Evolutionary conservation across 768 basidiomycete genomes (phyloP).

Genomic region (Pulveroboletus sp.): DNA sequence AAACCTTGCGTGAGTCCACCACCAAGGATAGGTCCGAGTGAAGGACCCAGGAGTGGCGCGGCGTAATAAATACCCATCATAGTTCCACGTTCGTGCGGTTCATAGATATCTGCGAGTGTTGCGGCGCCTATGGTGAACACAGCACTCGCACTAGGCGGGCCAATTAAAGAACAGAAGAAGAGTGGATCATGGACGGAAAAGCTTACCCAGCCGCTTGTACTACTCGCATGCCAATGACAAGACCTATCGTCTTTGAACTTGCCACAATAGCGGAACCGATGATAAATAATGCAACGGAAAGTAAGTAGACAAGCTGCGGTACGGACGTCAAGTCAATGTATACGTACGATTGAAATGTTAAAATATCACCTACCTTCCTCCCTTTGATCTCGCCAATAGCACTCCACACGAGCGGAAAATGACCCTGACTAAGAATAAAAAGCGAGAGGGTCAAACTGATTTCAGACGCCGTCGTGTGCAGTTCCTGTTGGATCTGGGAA

Average conservation of each 20-base stretch:
- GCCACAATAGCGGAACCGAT: conserved; percentile 60
- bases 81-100: conserved; percentile 68
- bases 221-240: conserved; percentile 65
- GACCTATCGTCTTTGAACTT: conserved; percentile 49
- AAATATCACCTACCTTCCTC: conserved; percentile 48
- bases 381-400: conserved; percentile 56
- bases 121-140: conserved; percentile 67
- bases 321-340: background rate
- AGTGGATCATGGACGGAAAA: background rate
- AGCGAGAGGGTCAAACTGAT: conserved; percentile 70
- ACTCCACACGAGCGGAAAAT: conserved; percentile 37
- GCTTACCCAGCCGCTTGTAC: conserved; percentile 63
- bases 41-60: conserved; percentile 73
- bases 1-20: conserved; percentile 65
- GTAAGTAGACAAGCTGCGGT: conserved; percentile 54
- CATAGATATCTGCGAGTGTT: conserved; percentile 78
- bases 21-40: conserved; percentile 68
- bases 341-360: background rate
- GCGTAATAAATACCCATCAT: conserved; percentile 84
- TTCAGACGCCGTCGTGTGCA: conserved; percentile 58
- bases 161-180: background rate
- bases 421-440: conserved; percentile 72
- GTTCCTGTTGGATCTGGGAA: conserved; percentile 57
- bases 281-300: conserved; percentile 51
- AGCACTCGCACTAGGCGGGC: conserved; percentile 53